A percentile compares a stretch with the other conserved stretches of the same genome.
Conservation (phyloP, 768 basidiomycete genomes). For the Boletus rex-veris region DNA sequence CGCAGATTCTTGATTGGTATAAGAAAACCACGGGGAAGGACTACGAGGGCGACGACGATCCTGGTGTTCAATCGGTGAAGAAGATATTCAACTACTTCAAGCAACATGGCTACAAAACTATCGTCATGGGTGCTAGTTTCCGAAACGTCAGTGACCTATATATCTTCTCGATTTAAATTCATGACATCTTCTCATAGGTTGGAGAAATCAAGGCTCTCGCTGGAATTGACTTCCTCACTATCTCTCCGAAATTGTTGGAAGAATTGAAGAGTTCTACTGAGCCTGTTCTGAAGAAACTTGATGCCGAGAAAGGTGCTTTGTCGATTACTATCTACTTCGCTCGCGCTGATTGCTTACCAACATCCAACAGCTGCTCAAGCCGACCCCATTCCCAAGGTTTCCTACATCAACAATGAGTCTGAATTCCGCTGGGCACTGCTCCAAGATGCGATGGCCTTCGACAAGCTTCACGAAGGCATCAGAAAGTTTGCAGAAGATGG, state of each 20-base stretch:
- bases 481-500: conserved; percentile 95
- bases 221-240: conserved; percentile 95
- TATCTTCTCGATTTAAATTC: background rate
- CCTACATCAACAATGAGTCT: conserved; percentile 84
- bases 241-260: conserved; percentile 82
- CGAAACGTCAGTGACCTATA: conserved; percentile 64
- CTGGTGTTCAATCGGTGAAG: conserved; percentile 92
- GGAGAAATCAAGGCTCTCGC: conserved; percentile 93
- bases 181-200: conserved; percentile 38
- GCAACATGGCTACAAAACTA: conserved; percentile 94
- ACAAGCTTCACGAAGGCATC: conserved; percentile 54
- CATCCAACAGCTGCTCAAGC: conserved; percentile 37
- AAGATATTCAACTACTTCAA: conserved; percentile 99
- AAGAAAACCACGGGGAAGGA: conserved; percentile 82
- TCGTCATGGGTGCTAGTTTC: conserved; percentile 99
- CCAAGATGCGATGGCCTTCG: conserved; percentile 83
- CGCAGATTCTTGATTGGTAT: conserved; percentile 96
- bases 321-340: background rate
- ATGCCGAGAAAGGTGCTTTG: conserved; percentile 47
- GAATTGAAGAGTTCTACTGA: conserved; percentile 76
- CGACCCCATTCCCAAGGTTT: conserved; percentile 70
- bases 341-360: background rate
- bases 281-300: conserved; percentile 80
- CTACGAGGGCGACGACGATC: conserved; percentile 88
- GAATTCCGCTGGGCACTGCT: conserved; percentile 92